These are phyloP conservation scores for Aspergillus piperis DNA, from an alignment of 2,329 filamentous ascomycete genomes.

Conservation along the genomic window DNA sequence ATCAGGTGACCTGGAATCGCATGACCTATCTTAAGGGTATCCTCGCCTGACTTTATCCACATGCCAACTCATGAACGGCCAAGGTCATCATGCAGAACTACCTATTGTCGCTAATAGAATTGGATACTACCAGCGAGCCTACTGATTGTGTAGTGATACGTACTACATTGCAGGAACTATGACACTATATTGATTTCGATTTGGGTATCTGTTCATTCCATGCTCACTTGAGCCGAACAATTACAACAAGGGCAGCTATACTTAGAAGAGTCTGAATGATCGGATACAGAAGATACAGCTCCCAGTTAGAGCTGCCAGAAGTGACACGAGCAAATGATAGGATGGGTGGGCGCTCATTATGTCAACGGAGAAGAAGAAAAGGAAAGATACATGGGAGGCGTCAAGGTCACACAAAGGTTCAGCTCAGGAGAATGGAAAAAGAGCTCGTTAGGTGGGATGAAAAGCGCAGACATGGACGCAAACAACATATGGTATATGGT, in stretches of 20 bases:
- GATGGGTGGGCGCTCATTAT: neutral
- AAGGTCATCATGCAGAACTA: too few relatives aligned
- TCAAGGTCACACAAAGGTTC: slow-evolving; percentile 5
- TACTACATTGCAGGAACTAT: neutral
- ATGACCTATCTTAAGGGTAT: too few relatives aligned
- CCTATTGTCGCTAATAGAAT: too few relatives aligned
- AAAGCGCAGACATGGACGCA: slow-evolving; percentile 15
- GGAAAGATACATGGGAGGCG: slow-evolving; percentile 11
- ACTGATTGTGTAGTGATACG: too few relatives aligned
- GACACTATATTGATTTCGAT: neutral
- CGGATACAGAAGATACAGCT: neutral
- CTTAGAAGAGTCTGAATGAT: neutral
- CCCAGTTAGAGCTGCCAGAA: neutral
- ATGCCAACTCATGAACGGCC: too few relatives aligned
- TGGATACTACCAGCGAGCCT: too few relatives aligned
- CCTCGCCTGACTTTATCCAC: too few relatives aligned
- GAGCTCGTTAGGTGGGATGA: slow-evolving; percentile 12
- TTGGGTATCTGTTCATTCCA: neutral
- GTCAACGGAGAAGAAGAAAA: neutral
- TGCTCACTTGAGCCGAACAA: neutral
- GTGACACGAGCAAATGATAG: neutral
- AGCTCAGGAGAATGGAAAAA: slow-evolving; percentile 9
- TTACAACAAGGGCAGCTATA: neutral
- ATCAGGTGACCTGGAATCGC: slow-evolving; percentile 10
- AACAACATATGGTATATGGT: slow-evolving; percentile 31